phyloP scores from a whole-genome alignment of 2,329 filamentous ascomycete species.

The Penicillium sp. region DNA sequence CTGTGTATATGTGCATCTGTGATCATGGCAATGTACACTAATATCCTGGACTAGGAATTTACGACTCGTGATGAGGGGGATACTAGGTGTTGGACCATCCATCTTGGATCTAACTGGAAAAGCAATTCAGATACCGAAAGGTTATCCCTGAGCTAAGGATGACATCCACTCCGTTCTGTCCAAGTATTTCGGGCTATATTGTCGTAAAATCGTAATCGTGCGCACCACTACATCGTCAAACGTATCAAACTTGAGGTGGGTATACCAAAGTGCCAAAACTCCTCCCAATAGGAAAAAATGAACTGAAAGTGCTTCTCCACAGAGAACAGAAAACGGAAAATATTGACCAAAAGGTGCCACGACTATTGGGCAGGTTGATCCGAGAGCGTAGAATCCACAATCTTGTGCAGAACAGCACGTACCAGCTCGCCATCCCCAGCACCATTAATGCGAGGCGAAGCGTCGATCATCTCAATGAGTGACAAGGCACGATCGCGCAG shows the following conservation, averaged over 20 bases:
- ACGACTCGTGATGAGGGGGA: background rate
- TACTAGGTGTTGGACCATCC: too few species aligned
- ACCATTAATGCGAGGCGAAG: slow-evolving; percentile 46
- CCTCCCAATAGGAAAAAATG: background rate
- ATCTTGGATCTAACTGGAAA: too few species aligned
- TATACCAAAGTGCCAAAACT: slow-evolving; percentile 21
- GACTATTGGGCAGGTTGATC: slow-evolving; percentile 17
- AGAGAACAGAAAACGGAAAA: too few species aligned
- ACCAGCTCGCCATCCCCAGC: slow-evolving; percentile 62
- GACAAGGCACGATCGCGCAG: slow-evolving; percentile 67
- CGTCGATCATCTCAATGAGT: slow-evolving; percentile 68
- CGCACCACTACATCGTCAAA: slow-evolving; percentile 8
- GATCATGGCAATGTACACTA: background rate
- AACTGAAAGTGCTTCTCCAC: background rate
- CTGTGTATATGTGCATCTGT: too few species aligned
- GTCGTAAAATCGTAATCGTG: slow-evolving; percentile 15
- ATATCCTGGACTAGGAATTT: background rate
- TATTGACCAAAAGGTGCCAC: too few species aligned
- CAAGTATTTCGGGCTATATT: too few species aligned
- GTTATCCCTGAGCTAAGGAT: too few species aligned
- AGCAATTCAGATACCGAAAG: too few species aligned
- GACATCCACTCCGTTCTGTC: too few species aligned
- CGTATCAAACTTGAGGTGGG: slow-evolving; percentile 10
- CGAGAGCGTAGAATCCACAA: slow-evolving; percentile 52
- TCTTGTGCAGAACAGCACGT: slow-evolving; percentile 70